These are phyloP conservation scores for Fusarium virguliforme DNA, from an alignment of 2,329 filamentous ascomycete species.

Conservation along the genomic window DNA sequence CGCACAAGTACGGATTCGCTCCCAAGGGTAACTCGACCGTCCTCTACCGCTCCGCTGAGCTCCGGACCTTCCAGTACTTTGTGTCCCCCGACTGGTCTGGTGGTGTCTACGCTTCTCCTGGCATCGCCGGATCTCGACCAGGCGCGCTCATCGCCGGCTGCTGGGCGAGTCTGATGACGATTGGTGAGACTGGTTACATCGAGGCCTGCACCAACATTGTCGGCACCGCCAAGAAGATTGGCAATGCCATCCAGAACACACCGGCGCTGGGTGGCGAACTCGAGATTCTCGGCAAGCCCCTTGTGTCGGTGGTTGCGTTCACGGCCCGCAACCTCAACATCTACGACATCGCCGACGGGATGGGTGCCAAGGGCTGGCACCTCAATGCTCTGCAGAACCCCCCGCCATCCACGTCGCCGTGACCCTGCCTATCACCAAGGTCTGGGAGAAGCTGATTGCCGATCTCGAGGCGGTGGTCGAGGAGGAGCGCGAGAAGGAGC, in stretches of 20 bases:
- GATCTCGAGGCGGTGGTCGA: constrained; percentile 80
- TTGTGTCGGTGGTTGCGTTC: constrained; percentile 94
- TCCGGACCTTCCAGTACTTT: constrained; percentile 96
- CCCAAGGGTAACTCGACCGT: constrained; percentile 97
- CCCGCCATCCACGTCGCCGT: constrained; percentile 95
- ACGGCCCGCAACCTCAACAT: constrained; percentile 87
- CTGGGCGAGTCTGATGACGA: constrained; percentile 92
- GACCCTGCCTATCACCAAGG: constrained; percentile 86
- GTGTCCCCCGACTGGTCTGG: constrained; percentile 95
- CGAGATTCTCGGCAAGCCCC: constrained; percentile 84
- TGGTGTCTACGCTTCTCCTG: constrained; percentile 94
- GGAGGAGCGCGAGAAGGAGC: constrained; percentile 85
- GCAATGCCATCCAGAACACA: constrained; percentile 79
- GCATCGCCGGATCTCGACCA: constrained; percentile 91
- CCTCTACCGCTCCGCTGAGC: constrained; percentile 85
- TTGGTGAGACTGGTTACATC: constrained; percentile 91
- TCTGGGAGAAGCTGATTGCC: constrained; percentile 82
- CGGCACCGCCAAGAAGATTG: constrained; percentile 86
- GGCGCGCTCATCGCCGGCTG: constrained; percentile 96
- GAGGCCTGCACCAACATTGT: constrained; percentile 91
- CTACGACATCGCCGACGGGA: constrained; percentile 93
- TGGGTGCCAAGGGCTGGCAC: constrained; percentile 91
- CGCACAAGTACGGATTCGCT: constrained; percentile 99
- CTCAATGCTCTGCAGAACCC: constrained; percentile 94
- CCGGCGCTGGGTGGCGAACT: constrained; percentile 81